Evolutionary conservation across 73 alveolate genomes (phyloP), one percentile per base, ranked within the genome.

Genomic region (Tetrahymena elliotti): DNA sequence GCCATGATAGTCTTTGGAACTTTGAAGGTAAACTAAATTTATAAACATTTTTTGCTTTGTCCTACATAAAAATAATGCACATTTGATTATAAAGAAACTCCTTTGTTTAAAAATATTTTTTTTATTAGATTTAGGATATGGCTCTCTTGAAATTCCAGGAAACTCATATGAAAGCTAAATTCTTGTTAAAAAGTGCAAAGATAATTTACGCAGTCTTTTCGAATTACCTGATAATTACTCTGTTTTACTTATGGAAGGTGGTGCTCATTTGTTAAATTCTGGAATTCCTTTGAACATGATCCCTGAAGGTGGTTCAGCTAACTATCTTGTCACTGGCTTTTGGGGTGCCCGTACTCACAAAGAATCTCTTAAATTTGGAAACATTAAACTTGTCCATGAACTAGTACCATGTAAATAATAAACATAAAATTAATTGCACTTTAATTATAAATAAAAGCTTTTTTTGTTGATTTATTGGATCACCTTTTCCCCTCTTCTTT

Each of bases 171-270:
- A 95, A 97, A 96, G 94, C 95, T 96, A 93, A 47, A 93, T 82
- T 40, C 97, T 98, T 84, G 97, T 97, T 4, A 94, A 96, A 36
- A 93, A 94, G 68, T 96, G 98, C 5, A 98, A 97, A 82, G 94
- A 97, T 53, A 97, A 97, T 52, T 53, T 98, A 93, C 92, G 98
- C 88, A 96, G 96, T 84, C 95, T 98, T 83, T 41, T 98, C 52
- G 94, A 54, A 33, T 96, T 98, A 38, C 99, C 99, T 31, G 96
- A 97, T 34, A 95, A 94, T 94, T 96, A 93, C 96, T 54, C 96
- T 68, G 96, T 96, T 36, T 94, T 97, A 93, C 93, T 98, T 96
- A 94, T 95, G 93, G 98, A 96, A 95, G 99, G 99, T 4, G 99
- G 99, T 13, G 99, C 99, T 34, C 94, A 97, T 93, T 93, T 97